A percentile compares a stretch with the other conserved stretches of the same genome.
Evolutionary conservation across 2,329 filamentous ascomycete genomes (phyloP).

Genomic region (Setomelanomma holmii): DNA sequence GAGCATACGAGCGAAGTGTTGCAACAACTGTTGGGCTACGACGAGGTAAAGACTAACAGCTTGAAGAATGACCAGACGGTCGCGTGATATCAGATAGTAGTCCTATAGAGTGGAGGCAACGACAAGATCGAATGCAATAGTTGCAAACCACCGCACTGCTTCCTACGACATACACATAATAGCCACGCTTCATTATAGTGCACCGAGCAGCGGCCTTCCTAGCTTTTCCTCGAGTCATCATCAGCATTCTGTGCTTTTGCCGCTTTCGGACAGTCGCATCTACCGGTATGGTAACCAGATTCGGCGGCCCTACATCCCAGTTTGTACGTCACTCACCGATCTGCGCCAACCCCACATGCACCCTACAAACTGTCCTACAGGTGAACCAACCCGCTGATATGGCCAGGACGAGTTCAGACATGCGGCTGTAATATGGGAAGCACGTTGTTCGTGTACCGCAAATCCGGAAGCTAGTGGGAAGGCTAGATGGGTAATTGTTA

Average conservation of each 20-base stretch:
- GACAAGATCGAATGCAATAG: too few species aligned
- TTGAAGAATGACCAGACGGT: conserved; percentile 18
- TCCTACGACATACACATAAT: too few species aligned
- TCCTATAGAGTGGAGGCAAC: too few species aligned
- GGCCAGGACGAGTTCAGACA: neutral
- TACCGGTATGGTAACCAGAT: neutral
- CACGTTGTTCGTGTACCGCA: conserved; percentile 1
- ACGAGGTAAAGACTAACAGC: conserved; percentile 27
- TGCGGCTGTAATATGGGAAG: conserved; percentile 7
- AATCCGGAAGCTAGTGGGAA: conserved; percentile 1
- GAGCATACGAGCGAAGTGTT: conserved; percentile 46
- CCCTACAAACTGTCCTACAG: conserved; percentile 3
- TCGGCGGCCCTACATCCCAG: neutral
- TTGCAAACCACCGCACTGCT: too few species aligned
- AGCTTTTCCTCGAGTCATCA: too few species aligned
- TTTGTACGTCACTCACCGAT: neutral
- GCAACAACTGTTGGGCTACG: conserved; percentile 36
- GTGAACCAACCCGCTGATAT: neutral
- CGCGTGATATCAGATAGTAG: too few species aligned
- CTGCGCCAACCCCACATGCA: conserved; percentile 2
- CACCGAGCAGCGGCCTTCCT: too few species aligned
- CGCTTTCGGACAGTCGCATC: neutral
- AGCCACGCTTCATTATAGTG: too few species aligned
- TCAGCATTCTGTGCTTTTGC: too few species aligned
- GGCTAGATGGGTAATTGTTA: conserved; percentile 1